phyloP scores from a whole-genome alignment of 208 protist genomes.

The Naegleria lovaniensis region DNA sequence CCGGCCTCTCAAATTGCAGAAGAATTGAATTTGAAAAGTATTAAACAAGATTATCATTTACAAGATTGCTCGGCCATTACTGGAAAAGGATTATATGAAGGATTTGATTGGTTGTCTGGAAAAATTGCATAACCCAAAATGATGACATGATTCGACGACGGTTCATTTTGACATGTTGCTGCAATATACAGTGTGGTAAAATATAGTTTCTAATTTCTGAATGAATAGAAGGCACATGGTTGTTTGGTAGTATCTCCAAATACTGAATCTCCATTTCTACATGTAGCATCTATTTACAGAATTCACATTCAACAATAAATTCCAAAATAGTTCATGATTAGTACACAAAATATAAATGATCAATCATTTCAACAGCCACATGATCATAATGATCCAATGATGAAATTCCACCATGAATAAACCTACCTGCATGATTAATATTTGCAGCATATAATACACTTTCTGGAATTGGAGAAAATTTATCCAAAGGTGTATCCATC shows the following conservation, averaged over 20 bases:
- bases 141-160: no score
- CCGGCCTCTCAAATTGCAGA: constrained; percentile 58
- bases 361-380: no score
- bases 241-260: neutral
- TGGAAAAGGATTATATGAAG: constrained; percentile 77
- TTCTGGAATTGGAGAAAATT: neutral
- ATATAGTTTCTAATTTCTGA: no score
- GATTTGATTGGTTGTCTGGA: constrained; percentile 76
- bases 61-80: constrained; percentile 82
- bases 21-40: constrained; percentile 58
- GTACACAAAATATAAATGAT: no score
- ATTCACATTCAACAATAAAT: no score
- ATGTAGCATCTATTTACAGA: neutral
- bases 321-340: no score
- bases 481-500: neutral
- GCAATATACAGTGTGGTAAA: no score
- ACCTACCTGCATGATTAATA: neutral
- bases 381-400: no score
- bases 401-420: no score
- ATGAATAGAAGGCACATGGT: neutral
- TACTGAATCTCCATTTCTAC: neutral
- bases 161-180: no score
- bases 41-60: constrained; percentile 81
- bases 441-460: neutral
- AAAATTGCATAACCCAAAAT: neutral